Percentiles rank a stretch among this genome's conserved stretches.
These are phyloP conservation scores for Mycosphaerelloides madeirae DNA, from an alignment of 2,329 filamentous ascomycete species.

Conservation along the genomic window DNA sequence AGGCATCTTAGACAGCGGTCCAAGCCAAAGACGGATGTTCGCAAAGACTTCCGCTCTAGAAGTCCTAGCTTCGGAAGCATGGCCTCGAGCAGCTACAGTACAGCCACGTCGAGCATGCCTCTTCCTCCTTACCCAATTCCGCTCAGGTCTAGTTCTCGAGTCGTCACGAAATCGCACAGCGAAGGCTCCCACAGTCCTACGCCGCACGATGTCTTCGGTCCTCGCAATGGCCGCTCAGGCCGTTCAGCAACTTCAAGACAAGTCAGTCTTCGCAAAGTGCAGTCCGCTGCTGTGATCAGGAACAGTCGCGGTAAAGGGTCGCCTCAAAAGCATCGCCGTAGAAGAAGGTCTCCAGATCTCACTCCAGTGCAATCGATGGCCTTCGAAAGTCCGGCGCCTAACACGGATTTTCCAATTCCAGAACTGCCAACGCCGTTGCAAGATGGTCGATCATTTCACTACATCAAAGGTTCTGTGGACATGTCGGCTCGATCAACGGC, in stretches of 20 bases:
- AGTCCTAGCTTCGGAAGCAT: conserved; percentile 61
- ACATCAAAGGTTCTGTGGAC: conserved; percentile 24
- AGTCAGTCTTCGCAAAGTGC: conserved; percentile 67
- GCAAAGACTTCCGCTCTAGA: conserved; percentile 45
- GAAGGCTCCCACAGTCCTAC: conserved; percentile 78
- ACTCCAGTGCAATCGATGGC: conserved; percentile 35
- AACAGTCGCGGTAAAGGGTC: conserved; percentile 54
- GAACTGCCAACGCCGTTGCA: conserved; percentile 29
- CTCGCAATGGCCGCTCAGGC: conserved; percentile 13
- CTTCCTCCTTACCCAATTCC: conserved; percentile 88
- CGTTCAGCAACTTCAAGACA: conserved; percentile 20
- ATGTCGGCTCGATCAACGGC: conserved; percentile 12
- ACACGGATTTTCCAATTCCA: conserved; percentile 33
- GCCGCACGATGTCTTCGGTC: conserved; percentile 40
- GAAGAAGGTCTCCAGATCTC: conserved; percentile 30
- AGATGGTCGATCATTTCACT: conserved; percentile 13
- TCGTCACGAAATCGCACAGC: conserved; percentile 62
- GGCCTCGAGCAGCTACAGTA: conserved; percentile 33
- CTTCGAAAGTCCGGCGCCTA: conserved; percentile 29
- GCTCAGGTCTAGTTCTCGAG: conserved; percentile 78
- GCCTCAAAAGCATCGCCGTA: conserved; percentile 38
- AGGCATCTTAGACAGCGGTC: conserved; percentile 15
- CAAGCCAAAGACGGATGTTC: conserved; percentile 17
- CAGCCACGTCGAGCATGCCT: conserved; percentile 22
- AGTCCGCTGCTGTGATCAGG: conserved; percentile 70